Evolutionary conservation across 768 basidiomycete species (phyloP).

Genomic region (Peribolospora kevripleyi): DNA sequence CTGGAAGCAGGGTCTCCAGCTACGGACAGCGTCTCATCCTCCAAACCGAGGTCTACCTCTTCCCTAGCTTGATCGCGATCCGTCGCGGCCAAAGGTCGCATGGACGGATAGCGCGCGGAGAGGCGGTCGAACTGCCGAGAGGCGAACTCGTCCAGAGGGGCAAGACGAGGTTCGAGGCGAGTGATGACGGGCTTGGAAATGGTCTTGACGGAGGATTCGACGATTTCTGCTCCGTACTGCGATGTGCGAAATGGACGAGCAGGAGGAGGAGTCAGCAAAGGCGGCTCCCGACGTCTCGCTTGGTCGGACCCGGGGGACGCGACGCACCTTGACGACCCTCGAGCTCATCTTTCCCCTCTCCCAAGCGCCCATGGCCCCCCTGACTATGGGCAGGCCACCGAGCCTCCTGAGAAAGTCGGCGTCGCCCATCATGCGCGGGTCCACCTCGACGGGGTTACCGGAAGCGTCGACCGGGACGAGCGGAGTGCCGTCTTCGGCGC

Average conservation of each 20-base stretch:
- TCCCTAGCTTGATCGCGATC: too few species aligned
- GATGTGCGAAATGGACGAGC: neutral
- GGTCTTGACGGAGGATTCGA: conserved; percentile 58
- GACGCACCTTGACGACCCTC: conserved; percentile 52
- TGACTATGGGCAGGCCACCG: conserved; percentile 45
- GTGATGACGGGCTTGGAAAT: conserved; percentile 62
- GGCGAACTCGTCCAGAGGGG: conserved; percentile 51
- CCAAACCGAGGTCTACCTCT: conserved; percentile 15
- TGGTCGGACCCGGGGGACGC: neutral
- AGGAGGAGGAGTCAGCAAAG: conserved; percentile 9
- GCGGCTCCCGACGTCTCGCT: conserved; percentile 6
- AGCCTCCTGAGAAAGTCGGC: conserved; percentile 32
- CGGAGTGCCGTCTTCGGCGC: conserved; percentile 2
- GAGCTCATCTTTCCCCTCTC: conserved; percentile 65
- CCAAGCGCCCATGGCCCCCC: conserved; percentile 45
- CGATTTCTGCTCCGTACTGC: conserved; percentile 71
- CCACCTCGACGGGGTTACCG: too few species aligned
- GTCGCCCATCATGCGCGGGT: too few species aligned
- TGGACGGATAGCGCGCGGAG: too few species aligned
- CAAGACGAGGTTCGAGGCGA: conserved; percentile 23
- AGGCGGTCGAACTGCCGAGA: conserved; percentile 68
- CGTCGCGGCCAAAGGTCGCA: too few species aligned
- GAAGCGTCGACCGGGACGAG: too few species aligned
- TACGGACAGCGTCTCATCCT: conserved; percentile 2
- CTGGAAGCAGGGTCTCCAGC: neutral